Percentiles rank a stretch among this genome's conserved stretches.
phyloP scores from a whole-genome alignment of 768 basidiomycete genomes.

The Coprinopsis cinerea region DNA sequence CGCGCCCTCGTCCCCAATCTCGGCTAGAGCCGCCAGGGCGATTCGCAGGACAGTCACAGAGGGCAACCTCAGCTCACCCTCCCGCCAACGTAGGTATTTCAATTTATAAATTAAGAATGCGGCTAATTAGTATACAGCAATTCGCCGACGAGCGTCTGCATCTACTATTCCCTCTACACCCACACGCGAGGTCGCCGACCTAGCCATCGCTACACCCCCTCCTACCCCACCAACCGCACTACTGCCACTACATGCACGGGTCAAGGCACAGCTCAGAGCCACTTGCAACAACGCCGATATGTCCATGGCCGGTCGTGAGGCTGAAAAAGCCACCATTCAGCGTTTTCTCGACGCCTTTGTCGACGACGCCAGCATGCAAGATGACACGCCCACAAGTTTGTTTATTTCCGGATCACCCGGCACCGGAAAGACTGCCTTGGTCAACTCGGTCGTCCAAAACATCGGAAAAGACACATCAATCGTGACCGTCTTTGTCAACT shows the following conservation, averaged over 20 bases:
- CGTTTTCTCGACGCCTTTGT: slow-evolving; percentile 57
- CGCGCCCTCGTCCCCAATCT: slow-evolving; percentile 26
- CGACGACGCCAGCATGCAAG: slow-evolving; percentile 22
- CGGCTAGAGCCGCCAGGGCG: slow-evolving; percentile 33
- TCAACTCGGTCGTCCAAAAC: slow-evolving; percentile 55
- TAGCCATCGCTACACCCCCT: slow-evolving; percentile 54
- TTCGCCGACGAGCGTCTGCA: slow-evolving; percentile 44
- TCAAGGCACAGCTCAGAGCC: slow-evolving; percentile 64
- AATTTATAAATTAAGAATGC: background rate
- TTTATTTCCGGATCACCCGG: slow-evolving; percentile 94
- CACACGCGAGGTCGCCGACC: slow-evolving; percentile 32
- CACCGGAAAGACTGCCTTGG: slow-evolving; percentile 85
- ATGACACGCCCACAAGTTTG: slow-evolving; percentile 39
- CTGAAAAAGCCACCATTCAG: slow-evolving; percentile 53
- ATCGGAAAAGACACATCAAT: slow-evolving; percentile 34
- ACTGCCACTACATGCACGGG: slow-evolving; percentile 50
- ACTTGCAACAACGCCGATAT: slow-evolving; percentile 51
- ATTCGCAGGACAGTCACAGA: slow-evolving; percentile 35
- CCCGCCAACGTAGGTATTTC: slow-evolving; percentile 37
- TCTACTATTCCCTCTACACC: slow-evolving; percentile 44
- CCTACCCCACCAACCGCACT: slow-evolving; percentile 48
- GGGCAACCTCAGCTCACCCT: slow-evolving; percentile 33
- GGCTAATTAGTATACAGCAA: slow-evolving; percentile 24
- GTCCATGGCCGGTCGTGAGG: slow-evolving; percentile 61
- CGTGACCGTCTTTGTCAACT: slow-evolving; percentile 61